Base-by-base conservation (phyloP, 306 rosid genomes). In the Lablab purpureus region DNA sequence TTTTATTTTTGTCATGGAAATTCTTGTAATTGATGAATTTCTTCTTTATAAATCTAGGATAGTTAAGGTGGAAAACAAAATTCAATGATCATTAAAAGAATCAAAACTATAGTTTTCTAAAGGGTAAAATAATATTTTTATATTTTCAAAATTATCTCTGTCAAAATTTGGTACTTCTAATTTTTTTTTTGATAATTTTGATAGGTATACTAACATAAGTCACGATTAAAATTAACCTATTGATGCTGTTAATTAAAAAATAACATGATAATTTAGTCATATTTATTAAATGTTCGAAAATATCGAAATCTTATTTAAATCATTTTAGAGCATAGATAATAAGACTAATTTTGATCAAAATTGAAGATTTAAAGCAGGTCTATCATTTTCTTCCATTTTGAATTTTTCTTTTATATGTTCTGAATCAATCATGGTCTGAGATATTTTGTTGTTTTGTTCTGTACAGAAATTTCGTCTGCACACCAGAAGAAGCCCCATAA, bases 401-500 rank as follows among this genome's bases (percentile, higher is more conserved):
- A 63, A 63, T 14, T 17, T 63, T 63, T 1, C 7, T 55, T 37
- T 40, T 2, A 15, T 1, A n/a, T 58, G 59, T 14, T 58, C 4
- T 36, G 5, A 68, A 76, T 11, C 22, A 75, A 76, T 11, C n/a
- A 17, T 21, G 5, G 25, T 34, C 50, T 82, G 30, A 78, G 70
- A 9, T 4, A 34, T 22, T 21, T 77, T 12, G 4, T 7, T 7
- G 17, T 78, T 11, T 68, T 3, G 1, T 4, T 74, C 65, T 58
- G 47, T 34, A 52, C 92, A 92, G 98, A 95, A 95, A 87, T 95
- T 86, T 76, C 91, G 99, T 4, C 81, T 95, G 55, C 95, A 95
- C 83, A 89, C 92, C 0, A 82, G 97, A 81, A 87, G 98, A 67
- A 85, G 84, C 55, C 82, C 89, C 0, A 22, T 89, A 18, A 83